These are phyloP conservation scores for Sporisorium exsertum DNA, from an alignment of 1,284 basidiomycete genomes.

Conservation along the genomic window DNA sequence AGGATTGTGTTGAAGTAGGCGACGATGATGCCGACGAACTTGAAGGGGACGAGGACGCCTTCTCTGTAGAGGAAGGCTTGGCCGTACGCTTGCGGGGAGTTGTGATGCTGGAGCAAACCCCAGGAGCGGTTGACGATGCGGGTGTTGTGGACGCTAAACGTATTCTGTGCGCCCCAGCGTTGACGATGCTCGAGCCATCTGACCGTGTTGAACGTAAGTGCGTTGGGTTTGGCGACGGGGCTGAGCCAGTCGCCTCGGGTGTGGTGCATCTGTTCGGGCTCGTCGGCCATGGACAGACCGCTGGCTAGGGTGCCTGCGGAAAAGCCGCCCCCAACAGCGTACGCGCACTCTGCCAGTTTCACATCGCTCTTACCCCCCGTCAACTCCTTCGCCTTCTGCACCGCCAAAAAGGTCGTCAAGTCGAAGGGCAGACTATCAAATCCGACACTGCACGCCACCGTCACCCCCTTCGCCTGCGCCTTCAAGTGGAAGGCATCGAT, in stretches of 20 bases:
- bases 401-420: constrained; percentile 75
- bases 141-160: constrained; percentile 77
- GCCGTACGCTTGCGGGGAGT: constrained; percentile 45
- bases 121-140: constrained; percentile 82
- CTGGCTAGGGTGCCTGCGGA: constrained; percentile 80
- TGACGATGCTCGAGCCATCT: constrained; percentile 72
- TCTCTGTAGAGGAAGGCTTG: constrained; percentile 81
- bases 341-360: constrained; percentile 63
- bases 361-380: constrained; percentile 65
- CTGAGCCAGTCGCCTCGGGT: constrained; percentile 38
- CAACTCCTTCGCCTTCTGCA: constrained; percentile 72
- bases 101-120: constrained; percentile 75
- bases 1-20: constrained; percentile 70
- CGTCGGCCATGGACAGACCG: constrained; percentile 70
- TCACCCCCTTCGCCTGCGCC: constrained; percentile 76
- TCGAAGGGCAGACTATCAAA: constrained; percentile 77
- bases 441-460: constrained; percentile 79
- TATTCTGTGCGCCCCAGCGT: constrained; percentile 75
- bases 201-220: constrained; percentile 72
- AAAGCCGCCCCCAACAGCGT: constrained; percentile 73
- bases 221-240: constrained; percentile 53
- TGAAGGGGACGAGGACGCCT: constrained; percentile 73
- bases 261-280: constrained; percentile 28
- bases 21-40: constrained; percentile 72
- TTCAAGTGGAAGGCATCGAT: constrained; percentile 76